These are phyloP conservation scores for Exophiala phaeomuriformis DNA, from an alignment of 2,329 filamentous ascomycete genomes.

Conservation along the genomic window DNA sequence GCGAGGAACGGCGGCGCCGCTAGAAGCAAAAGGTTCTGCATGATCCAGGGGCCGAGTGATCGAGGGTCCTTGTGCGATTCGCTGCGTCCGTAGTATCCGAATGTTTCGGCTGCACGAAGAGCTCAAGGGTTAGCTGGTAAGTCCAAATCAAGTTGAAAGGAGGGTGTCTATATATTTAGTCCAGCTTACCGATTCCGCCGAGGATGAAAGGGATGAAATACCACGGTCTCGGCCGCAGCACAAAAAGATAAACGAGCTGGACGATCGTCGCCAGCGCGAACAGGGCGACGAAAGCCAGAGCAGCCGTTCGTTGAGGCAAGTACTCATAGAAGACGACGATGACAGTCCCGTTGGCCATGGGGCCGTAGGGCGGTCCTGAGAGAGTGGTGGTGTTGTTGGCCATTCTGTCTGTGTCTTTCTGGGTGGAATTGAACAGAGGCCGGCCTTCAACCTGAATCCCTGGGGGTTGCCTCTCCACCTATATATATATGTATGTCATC, in stretches of 20 bases:
- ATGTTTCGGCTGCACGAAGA: neutral
- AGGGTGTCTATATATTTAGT: neutral
- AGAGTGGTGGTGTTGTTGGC: too few relatives aligned
- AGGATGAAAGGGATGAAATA: neutral
- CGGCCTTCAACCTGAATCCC: too few relatives aligned
- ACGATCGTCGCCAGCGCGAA: neutral
- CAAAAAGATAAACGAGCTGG: neutral
- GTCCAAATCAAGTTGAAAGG: neutral
- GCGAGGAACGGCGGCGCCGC: conserved; percentile 37
- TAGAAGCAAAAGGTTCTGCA: conserved; percentile 35
- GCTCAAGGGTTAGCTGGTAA: neutral
- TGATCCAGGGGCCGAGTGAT: conserved; percentile 15
- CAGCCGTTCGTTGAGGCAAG: neutral
- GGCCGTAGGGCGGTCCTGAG: neutral
- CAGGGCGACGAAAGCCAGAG: neutral
- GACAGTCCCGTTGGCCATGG: neutral
- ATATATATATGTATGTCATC: too few relatives aligned
- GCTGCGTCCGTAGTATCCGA: neutral
- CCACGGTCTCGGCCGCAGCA: neutral
- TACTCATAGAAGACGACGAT: neutral
- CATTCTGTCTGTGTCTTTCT: too few relatives aligned
- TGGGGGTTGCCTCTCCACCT: too few relatives aligned
- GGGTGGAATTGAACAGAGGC: too few relatives aligned
- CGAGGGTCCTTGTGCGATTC: neutral
- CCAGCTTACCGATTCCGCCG: neutral